These are phyloP conservation scores for Scutellaria baicalensis DNA, from an alignment of 257 asterid species.

Conservation along the genomic window DNA sequence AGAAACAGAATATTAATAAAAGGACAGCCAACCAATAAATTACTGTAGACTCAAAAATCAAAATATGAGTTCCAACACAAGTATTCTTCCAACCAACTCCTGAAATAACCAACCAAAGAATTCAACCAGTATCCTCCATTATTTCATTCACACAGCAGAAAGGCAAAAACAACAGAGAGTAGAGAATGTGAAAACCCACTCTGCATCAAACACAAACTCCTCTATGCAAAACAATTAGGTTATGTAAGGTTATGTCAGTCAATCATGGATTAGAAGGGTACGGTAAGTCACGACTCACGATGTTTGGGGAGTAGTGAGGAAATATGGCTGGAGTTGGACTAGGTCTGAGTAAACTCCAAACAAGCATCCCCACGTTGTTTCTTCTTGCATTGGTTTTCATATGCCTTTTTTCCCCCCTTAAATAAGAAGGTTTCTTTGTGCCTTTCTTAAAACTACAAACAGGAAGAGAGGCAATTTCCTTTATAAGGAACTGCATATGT, in stretches of 20 bases:
- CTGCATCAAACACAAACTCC: background rate
- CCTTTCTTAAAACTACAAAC: background rate
- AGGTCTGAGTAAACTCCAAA: background rate
- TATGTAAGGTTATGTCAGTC: background rate
- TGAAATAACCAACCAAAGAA: background rate
- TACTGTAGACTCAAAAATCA: background rate
- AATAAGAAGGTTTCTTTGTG: background rate
- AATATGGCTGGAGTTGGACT: background rate
- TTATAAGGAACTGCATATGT: background rate
- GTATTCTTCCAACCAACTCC: background rate
- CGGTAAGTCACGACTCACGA: background rate
- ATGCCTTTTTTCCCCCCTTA: too few relatives aligned
- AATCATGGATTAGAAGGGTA: background rate
- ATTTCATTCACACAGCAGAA: background rate
- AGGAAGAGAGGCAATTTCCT: background rate
- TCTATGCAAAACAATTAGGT: background rate
- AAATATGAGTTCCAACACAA: background rate
- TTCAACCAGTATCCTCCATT: background rate
- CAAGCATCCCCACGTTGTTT: background rate
- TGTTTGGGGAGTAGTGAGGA: background rate
- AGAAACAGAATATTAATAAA: conserved; percentile 7
- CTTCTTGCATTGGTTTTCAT: too few relatives aligned
- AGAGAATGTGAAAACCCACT: background rate
- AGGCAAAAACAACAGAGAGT: background rate
- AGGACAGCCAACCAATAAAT: background rate